A percentile compares a stretch with the other conserved stretches of the same genome.
Evolutionary conservation across 2,329 filamentous ascomycete genomes (phyloP).

Genomic region (Penicillium sp.): DNA sequence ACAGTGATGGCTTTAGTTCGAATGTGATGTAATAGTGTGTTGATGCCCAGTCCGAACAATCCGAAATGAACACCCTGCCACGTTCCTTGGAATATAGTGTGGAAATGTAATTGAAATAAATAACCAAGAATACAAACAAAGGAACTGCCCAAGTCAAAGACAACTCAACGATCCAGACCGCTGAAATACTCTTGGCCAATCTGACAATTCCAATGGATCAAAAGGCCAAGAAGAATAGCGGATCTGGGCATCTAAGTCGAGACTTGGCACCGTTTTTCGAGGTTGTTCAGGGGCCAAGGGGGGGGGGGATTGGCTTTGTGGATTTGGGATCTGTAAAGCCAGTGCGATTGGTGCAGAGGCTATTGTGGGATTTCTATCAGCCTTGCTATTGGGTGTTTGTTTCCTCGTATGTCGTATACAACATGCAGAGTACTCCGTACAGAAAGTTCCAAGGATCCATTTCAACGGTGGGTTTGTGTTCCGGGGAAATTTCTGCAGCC

Average conservation of each 20-base stretch:
- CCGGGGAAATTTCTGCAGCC: neutral
- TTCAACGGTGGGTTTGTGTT: neutral
- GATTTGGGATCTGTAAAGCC: neutral
- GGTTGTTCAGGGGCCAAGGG: conserved; percentile 17
- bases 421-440: no score
- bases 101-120: neutral
- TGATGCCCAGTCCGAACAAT: neutral
- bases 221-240: conserved; percentile 14
- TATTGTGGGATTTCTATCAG: neutral
- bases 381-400: neutral
- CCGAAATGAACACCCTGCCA: neutral
- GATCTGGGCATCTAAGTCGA: conserved; percentile 15
- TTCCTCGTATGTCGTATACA: neutral
- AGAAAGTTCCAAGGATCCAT: neutral
- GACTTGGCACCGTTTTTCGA: conserved; percentile 20
- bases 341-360: neutral
- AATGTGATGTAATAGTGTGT: neutral
- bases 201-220: conserved; percentile 3
- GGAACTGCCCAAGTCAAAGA: neutral
- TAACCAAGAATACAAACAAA: neutral
- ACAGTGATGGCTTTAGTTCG: neutral
- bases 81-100: neutral
- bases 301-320: neutral
- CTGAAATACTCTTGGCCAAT: conserved; percentile 1
- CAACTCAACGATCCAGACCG: conserved; percentile 16